Base-by-base conservation (phyloP, 176 grass and related monocot species). In the Carex kokanica region DNA sequence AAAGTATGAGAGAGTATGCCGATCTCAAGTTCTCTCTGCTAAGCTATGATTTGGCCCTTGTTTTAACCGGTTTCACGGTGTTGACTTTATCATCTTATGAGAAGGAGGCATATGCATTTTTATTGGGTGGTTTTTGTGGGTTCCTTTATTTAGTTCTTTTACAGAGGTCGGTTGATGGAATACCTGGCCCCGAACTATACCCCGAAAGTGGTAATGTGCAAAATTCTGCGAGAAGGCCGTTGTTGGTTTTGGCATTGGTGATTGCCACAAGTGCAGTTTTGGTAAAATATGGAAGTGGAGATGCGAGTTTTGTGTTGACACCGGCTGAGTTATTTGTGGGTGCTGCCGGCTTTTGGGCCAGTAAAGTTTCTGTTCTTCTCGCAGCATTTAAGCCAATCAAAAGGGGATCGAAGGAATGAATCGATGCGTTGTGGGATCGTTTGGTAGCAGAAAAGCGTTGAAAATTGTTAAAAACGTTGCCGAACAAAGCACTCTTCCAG, bases 21-120 rank as follows among this genome's bases (percentile, higher is more conserved):
- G 75, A 98, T 82, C 92, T 98, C 41, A 98, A 98, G 70, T 88
- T 94, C 53, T 94, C 95, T 36, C 73, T 94, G 67, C 82, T 98
- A 75, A 82, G 91, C 60, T 94, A 98, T 8, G 89, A 98, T 63
- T 66, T 89, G 45, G 84, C 83, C 71, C 90, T 98, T 69, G 78
- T 94, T 74, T 88, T 88, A 68, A 85, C 86, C 14, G 92, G 95
- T 83, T 98, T 87, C 86, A 85, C 84, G 1, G 83, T 60, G 45
- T 91, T 98, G 69, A 87, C 63, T 69, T 85, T 98, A 60, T 80
- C 81, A 85, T 86, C 85, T 0, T 74, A 87, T 64, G 92, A 91
- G 41, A 87, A 65, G 18, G 88, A 86, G 18, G 87, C 90, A 32
- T 90, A 90, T 75, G 87, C 92, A 18, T 98, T 87, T 83, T 75